Conservation (phyloP, 2,329 filamentous ascomycete genomes). For the Rutstroemia sp. region DNA sequence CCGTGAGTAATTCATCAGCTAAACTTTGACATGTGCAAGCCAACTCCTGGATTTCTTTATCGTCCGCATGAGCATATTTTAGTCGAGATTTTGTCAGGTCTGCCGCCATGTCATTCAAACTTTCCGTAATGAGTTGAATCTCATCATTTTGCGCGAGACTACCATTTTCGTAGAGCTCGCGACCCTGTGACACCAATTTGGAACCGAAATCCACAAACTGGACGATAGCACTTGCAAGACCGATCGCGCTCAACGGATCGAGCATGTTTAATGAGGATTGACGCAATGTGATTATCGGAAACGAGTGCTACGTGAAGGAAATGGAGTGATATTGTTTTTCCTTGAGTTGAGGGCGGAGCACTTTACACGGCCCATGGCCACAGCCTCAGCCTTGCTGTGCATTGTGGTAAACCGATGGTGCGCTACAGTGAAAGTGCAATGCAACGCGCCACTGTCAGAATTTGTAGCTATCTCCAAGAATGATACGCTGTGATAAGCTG, state of each 20-base stretch:
- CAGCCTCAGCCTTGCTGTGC: too few relatives aligned
- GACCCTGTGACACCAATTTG: not conserved
- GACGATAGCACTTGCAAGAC: slow-evolving; percentile 6
- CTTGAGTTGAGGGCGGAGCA: too few relatives aligned
- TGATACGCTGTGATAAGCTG: too few relatives aligned
- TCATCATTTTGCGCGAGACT: not conserved
- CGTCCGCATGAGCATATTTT: not conserved
- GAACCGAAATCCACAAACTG: slow-evolving; percentile 3
- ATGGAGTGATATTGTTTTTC: too few relatives aligned
- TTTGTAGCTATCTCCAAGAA: too few relatives aligned
- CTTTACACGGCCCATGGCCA: too few relatives aligned
- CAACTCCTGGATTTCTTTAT: not conserved
- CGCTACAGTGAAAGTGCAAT: too few relatives aligned
- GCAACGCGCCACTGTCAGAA: too few relatives aligned
- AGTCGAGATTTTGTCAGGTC: not conserved
- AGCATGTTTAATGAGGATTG: not conserved
- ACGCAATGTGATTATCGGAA: too few relatives aligned
- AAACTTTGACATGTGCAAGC: not conserved
- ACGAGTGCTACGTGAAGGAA: too few relatives aligned
- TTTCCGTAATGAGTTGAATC: not conserved
- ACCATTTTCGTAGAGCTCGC: not conserved
- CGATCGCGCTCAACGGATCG: slow-evolving; percentile 20
- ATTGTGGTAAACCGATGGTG: too few relatives aligned
- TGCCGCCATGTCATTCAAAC: not conserved
- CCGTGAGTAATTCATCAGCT: not conserved